Conservation (phyloP, 2,329 filamentous ascomycete species). For the Samsoniella hepiali region DNA sequence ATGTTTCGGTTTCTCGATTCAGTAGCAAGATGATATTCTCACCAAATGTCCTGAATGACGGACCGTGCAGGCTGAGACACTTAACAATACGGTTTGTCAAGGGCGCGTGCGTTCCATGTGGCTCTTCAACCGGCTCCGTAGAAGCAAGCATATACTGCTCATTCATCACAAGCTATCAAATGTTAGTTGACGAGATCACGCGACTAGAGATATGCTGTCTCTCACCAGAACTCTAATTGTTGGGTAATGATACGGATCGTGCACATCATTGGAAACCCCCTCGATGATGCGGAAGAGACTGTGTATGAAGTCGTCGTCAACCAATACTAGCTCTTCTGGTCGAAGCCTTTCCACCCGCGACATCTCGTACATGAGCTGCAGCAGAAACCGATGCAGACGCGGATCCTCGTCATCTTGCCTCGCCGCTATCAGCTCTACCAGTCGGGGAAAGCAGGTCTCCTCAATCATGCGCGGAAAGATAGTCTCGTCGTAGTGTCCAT, state of each 20-base stretch:
- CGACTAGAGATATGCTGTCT: slow-evolving; percentile 21
- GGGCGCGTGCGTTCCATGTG: slow-evolving; percentile 39
- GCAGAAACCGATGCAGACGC: slow-evolving; percentile 71
- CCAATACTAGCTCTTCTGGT: slow-evolving; percentile 70
- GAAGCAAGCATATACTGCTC: slow-evolving; percentile 93
- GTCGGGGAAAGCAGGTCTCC: slow-evolving; percentile 77
- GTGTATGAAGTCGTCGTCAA: slow-evolving; percentile 76
- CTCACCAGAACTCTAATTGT: slow-evolving; percentile 87
- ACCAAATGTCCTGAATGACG: slow-evolving; percentile 86
- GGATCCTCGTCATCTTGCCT: slow-evolving; percentile 63
- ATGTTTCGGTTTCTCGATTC: slow-evolving; percentile 92
- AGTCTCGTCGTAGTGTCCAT: slow-evolving; percentile 73
- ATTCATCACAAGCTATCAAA: slow-evolving; percentile 77
- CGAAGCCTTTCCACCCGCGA: slow-evolving; percentile 82
- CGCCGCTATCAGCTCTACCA: slow-evolving; percentile 76
- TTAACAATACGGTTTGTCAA: slow-evolving; percentile 95
- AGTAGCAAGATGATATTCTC: slow-evolving; percentile 95
- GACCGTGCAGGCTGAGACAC: slow-evolving; percentile 75
- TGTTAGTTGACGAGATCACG: slow-evolving; percentile 22
- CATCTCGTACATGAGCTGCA: slow-evolving; percentile 96
- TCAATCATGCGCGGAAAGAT: slow-evolving; percentile 85
- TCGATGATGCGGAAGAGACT: slow-evolving; percentile 88
- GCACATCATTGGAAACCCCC: slow-evolving; percentile 76
- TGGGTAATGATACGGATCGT: slow-evolving; percentile 93
- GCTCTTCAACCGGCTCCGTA: slow-evolving; percentile 39